Conservation (phyloP, 2,329 filamentous ascomycete genomes). For the Talaromyces sp. region DNA sequence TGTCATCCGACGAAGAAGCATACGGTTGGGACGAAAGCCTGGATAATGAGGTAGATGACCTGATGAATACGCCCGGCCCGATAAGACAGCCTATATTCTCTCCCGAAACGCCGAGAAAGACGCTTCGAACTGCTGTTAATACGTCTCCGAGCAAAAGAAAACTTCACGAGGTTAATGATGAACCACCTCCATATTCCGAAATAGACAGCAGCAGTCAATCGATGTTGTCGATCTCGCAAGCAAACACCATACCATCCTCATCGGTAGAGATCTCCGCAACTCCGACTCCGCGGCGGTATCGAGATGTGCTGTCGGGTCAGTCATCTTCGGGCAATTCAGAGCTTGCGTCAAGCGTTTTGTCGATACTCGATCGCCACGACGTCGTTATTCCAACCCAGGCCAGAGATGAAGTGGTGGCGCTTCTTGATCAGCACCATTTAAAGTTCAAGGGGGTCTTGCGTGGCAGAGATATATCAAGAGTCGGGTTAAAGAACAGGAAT, state of each 20-base stretch:
- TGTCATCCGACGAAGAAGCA: slow-evolving; percentile 26
- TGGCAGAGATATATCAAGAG: slow-evolving; percentile 62
- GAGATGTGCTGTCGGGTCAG: slow-evolving; percentile 20
- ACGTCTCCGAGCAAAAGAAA: slow-evolving; percentile 35
- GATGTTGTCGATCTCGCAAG: neutral
- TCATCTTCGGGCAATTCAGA: slow-evolving; percentile 14
- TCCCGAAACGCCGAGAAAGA: slow-evolving; percentile 32
- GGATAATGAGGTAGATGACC: slow-evolving; percentile 22
- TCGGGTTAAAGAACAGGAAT: slow-evolving; percentile 60
- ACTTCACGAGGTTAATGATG: slow-evolving; percentile 19
- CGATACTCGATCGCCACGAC: slow-evolving; percentile 29
- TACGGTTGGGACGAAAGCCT: slow-evolving; percentile 34
- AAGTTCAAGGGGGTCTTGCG: slow-evolving; percentile 56
- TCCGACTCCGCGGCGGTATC: slow-evolving; percentile 27
- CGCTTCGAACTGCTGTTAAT: slow-evolving; percentile 23
- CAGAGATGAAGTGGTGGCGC: slow-evolving; percentile 29
- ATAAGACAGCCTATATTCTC: slow-evolving; percentile 24
- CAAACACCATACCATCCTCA: slow-evolving; percentile 12
- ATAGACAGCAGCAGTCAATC: neutral
- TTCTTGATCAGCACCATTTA: slow-evolving; percentile 54
- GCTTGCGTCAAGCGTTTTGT: slow-evolving; percentile 22
- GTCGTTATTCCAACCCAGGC: slow-evolving; percentile 28
- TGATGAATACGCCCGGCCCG: slow-evolving; percentile 13
- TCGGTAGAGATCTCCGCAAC: slow-evolving; percentile 26
- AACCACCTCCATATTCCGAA: slow-evolving; percentile 9